Conservation (phyloP, 1,139 yeast species). For the Meyerozyma sp. region DNA sequence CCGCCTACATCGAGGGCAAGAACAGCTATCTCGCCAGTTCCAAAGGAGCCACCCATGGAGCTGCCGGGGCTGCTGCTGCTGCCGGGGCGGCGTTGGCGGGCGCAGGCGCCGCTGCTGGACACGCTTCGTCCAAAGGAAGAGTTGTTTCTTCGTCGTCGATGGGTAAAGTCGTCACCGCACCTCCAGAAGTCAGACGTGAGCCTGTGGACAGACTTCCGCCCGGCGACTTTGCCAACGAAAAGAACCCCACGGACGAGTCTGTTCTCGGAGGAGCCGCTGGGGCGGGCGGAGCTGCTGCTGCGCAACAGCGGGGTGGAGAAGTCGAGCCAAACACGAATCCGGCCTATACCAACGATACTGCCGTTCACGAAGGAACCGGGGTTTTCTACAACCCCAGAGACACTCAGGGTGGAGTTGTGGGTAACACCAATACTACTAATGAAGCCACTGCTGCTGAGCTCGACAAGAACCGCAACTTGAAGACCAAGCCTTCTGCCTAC, state of each 20-base stretch:
- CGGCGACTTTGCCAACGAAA: slow-evolving; percentile 31
- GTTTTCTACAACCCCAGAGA: slow-evolving; percentile 32
- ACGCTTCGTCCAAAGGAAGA: slow-evolving; percentile 22
- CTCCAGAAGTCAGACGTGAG: slow-evolving; percentile 24
- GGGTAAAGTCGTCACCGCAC: slow-evolving; percentile 28
- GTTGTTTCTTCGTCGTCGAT: slow-evolving; percentile 16
- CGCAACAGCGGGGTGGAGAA: neutral
- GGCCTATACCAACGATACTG: slow-evolving; percentile 25
- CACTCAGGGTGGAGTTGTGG: slow-evolving; percentile 29
- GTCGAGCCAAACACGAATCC: slow-evolving; percentile 18
- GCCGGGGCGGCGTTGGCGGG: slow-evolving; percentile 22
- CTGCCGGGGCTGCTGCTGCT: slow-evolving; percentile 2
- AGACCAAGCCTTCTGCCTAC: slow-evolving; percentile 27
- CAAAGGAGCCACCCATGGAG: slow-evolving; percentile 2
- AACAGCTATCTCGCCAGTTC: slow-evolving; percentile 1
- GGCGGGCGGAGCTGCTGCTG: slow-evolving; percentile 4
- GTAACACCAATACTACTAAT: slow-evolving; percentile 7
- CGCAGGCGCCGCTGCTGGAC: slow-evolving; percentile 12
- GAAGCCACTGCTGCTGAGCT: slow-evolving; percentile 28
- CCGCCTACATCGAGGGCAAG: slow-evolving; percentile 2
- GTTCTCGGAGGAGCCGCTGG: slow-evolving; percentile 9
- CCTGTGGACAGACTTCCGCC: slow-evolving; percentile 24
- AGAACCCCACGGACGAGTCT: slow-evolving; percentile 23
- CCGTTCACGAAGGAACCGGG: slow-evolving; percentile 24
- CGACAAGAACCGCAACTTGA: slow-evolving; percentile 18